A percentile compares a stretch with the other conserved stretches of the same genome.
These are phyloP conservation scores for Diaporthe nobilis DNA, from an alignment of 2,329 filamentous ascomycete species.

Conservation along the genomic window DNA sequence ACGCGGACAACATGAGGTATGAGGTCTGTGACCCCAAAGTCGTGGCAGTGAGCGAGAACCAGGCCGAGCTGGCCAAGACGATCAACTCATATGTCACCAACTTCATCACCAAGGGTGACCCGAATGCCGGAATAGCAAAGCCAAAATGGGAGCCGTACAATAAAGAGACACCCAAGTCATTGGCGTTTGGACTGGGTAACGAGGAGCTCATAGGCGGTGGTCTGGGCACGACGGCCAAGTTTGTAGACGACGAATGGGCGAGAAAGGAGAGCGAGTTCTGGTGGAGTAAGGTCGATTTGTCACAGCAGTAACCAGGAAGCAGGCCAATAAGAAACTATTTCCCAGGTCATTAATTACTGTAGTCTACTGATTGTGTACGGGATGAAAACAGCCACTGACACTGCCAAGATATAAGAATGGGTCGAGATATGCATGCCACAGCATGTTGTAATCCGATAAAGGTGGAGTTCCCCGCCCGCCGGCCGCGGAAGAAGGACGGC, in stretches of 20 bases:
- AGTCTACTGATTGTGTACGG: background rate
- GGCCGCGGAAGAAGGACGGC: background rate
- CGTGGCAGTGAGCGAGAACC: constrained; percentile 52
- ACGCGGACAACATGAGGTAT: constrained; percentile 64
- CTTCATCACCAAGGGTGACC: constrained; percentile 62
- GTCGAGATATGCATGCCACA: constrained; percentile 9
- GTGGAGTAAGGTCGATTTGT: constrained; percentile 58
- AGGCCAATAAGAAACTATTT: background rate
- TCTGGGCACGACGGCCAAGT: constrained; percentile 53
- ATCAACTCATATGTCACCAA: constrained; percentile 64
- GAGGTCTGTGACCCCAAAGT: constrained; percentile 58
- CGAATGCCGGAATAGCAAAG: constrained; percentile 54
- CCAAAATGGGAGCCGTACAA: constrained; percentile 56
- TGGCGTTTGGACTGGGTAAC: constrained; percentile 62
- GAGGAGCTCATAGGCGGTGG: constrained; percentile 62
- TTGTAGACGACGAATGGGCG: constrained; percentile 58
- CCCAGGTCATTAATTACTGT: background rate
- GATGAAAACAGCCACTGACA: background rate
- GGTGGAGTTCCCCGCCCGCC: constrained; percentile 21
- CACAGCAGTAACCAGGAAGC: constrained; percentile 48
- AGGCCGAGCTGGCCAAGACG: constrained; percentile 57
- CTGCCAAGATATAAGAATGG: constrained; percentile 16
- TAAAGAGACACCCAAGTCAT: constrained; percentile 48
- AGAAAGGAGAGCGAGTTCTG: constrained; percentile 61
- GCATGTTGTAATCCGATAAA: constrained; percentile 19